These are phyloP conservation scores for Pyrus communis DNA, from an alignment of 306 rosid species.

Conservation along the genomic window DNA sequence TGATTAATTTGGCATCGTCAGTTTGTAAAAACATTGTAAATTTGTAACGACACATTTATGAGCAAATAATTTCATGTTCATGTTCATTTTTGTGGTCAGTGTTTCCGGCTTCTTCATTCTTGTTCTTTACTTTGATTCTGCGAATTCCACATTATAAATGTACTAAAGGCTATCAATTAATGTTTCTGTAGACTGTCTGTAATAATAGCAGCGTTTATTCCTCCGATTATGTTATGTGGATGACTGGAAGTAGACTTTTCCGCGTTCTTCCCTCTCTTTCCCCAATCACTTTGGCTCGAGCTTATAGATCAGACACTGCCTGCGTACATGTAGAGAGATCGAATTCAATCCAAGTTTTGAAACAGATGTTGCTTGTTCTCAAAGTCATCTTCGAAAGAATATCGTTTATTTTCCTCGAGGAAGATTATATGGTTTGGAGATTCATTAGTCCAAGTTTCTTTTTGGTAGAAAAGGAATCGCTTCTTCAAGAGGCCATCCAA, in stretches of 20 bases:
- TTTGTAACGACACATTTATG: not conserved
- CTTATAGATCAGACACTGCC: not conserved
- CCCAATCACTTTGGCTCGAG: not conserved
- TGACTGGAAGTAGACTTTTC: too few relatives aligned
- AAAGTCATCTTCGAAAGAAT: not conserved
- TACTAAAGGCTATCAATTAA: too few relatives aligned
- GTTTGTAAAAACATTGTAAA: not conserved
- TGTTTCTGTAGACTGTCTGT: too few relatives aligned
- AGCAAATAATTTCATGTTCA: not conserved
- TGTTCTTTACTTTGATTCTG: not conserved
- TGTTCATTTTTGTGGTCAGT: not conserved
- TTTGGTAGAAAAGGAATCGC: constrained; percentile 49
- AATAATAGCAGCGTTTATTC: not conserved
- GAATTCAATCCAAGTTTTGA: not conserved
- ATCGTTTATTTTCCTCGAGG: not conserved
- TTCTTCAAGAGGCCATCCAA: constrained; percentile 56
- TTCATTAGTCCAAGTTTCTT: not conserved
- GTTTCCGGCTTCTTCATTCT: not conserved
- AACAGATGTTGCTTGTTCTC: not conserved
- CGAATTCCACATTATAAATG: not conserved
- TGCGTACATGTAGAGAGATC: not conserved
- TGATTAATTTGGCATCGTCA: not conserved
- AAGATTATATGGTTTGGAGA: not conserved
- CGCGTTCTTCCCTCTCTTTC: not conserved
- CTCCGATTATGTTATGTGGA: not conserved